Evolutionary conservation across 805 yeast species (phyloP), one percentile per base, ranked within the genome.

Genomic region (Pichia californica): DNA sequence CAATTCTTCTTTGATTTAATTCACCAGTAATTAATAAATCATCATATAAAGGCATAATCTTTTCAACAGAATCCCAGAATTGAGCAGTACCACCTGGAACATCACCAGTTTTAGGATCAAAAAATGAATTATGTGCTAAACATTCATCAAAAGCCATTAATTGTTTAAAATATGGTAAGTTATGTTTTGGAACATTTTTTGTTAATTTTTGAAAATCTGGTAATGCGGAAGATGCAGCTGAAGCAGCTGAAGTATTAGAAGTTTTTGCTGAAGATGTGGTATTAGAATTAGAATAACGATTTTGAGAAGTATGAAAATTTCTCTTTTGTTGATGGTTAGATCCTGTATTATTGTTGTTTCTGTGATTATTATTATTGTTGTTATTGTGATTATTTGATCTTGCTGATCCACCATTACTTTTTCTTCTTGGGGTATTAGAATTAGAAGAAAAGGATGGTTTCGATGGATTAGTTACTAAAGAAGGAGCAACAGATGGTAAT

Each of bases 131-230:
- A 25, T 60, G 64, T 4, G 62, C 53, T 5, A 58, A 56, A 56
- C 71, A 70, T 39, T 75, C 79, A 51, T 74, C 80, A 56, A 73
- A 76, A 3, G 79, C 76, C 34, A 66, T 50, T 7, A 75, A 65
- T 46, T 76, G 76, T 43, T 70, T 68, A 48, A 63, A 70, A 67
- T 71, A 73, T 15, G 81, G 80, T 6, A 76, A 59, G 13, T 63
- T 64, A 20, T 64, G 54, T 53, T 49, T 54, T 2, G 63, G 52
- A 5, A 60, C 30, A 10, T 44, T 39, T 9, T 49, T 39, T 1
- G 58, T 48, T 8, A 19, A 48, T 20, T 26, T 48, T 41, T 36
- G 37, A 11, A 49, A 40, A 28, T 49, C 46, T 14, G 36, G 41
- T 18, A 48, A 26, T 32, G 43, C n/a, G 16, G 28, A 9, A 25